phyloP scores from a whole-genome alignment of 352 stramenopile genomes.

The Pythium scleroteichum region DNA sequence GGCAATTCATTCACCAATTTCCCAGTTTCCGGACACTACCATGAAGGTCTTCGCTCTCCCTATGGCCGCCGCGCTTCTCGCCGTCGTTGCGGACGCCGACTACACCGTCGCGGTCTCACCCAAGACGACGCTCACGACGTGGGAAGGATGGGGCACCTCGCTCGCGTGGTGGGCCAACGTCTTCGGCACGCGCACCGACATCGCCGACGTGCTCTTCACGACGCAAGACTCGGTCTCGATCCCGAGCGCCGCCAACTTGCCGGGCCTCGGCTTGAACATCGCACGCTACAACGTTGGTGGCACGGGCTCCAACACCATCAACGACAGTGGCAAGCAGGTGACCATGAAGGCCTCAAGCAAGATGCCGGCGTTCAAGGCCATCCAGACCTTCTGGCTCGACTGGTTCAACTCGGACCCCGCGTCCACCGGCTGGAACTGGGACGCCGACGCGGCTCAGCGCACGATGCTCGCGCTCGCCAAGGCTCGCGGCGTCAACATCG shows the following conservation, averaged over 20 bases:
- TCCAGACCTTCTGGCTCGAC: slow-evolving; percentile 60
- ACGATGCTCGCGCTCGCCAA: slow-evolving; percentile 42
- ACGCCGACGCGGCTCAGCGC: slow-evolving; percentile 42
- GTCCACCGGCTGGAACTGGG: slow-evolving; percentile 55
- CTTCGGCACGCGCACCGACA: slow-evolving; percentile 52
- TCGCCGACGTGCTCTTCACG: slow-evolving; percentile 60
- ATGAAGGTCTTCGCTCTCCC: slow-evolving; percentile 21
- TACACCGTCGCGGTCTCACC: slow-evolving; percentile 34
- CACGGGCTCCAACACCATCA: slow-evolving; percentile 41
- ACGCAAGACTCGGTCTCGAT: slow-evolving; percentile 39
- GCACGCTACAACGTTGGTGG: slow-evolving; percentile 64
- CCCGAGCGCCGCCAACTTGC: slow-evolving; percentile 28
- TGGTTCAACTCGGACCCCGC: slow-evolving; percentile 42
- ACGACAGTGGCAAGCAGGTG: slow-evolving; percentile 37
- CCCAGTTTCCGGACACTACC: neutral
- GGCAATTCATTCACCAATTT: slow-evolving; percentile 5
- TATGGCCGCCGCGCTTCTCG: slow-evolving; percentile 10
- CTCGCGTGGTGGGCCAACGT: slow-evolving; percentile 68
- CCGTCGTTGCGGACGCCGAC: slow-evolving; percentile 18
- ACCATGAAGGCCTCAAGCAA: slow-evolving; percentile 47
- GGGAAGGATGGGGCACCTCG: slow-evolving; percentile 65
- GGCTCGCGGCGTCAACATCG: slow-evolving; percentile 38
- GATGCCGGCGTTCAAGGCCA: slow-evolving; percentile 57
- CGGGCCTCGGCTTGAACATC: slow-evolving; percentile 56
- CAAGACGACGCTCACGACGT: slow-evolving; percentile 27